Evolutionary conservation across 257 asterid species (phyloP).

Genomic region (Salvia rosmarinus): DNA sequence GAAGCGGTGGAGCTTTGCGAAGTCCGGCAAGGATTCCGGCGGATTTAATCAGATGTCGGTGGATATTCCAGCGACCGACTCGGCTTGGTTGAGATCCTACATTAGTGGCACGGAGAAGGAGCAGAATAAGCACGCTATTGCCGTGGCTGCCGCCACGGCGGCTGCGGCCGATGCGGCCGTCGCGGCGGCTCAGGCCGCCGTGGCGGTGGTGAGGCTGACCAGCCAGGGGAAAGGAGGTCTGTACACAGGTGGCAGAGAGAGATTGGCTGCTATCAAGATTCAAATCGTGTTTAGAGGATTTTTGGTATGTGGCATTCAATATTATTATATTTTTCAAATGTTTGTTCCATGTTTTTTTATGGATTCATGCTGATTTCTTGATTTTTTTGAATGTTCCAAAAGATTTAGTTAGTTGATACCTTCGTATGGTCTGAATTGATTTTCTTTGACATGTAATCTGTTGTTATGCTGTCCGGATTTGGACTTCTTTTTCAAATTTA

Average conservation of each 20-base stretch:
- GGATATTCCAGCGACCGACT: conserved; percentile 42
- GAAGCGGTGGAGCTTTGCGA: conserved; percentile 72
- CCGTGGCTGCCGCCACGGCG: conserved; percentile 91
- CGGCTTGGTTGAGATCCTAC: conserved; percentile 69
- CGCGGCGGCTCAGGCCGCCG: conserved; percentile 97
- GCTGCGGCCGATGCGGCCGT: conserved; percentile 97
- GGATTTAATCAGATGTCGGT: conserved; percentile 37
- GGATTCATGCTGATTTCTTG: not conserved
- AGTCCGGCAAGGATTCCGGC: conserved; percentile 53
- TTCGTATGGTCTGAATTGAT: conserved; percentile 4
- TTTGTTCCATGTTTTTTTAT: not conserved
- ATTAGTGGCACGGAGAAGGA: conserved; percentile 62
- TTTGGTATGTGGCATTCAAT: conserved; percentile 58
- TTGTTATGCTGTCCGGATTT: conserved; percentile 1
- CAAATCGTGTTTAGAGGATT: conserved; percentile 83
- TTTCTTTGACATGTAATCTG: not conserved
- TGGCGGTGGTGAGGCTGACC: conserved; percentile 88
- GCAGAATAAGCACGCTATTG: conserved; percentile 78
- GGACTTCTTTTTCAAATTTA: not conserved
- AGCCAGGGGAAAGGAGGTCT: conserved; percentile 61
- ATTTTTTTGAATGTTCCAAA: not conserved
- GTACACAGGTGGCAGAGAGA: conserved; percentile 55
- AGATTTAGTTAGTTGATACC: not conserved
- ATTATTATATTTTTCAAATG: not conserved
- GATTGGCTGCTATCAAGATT: conserved; percentile 67